These are phyloP conservation scores for Lipomyces sp. DNA, from an alignment of 805 yeast species.

Conservation along the genomic window DNA sequence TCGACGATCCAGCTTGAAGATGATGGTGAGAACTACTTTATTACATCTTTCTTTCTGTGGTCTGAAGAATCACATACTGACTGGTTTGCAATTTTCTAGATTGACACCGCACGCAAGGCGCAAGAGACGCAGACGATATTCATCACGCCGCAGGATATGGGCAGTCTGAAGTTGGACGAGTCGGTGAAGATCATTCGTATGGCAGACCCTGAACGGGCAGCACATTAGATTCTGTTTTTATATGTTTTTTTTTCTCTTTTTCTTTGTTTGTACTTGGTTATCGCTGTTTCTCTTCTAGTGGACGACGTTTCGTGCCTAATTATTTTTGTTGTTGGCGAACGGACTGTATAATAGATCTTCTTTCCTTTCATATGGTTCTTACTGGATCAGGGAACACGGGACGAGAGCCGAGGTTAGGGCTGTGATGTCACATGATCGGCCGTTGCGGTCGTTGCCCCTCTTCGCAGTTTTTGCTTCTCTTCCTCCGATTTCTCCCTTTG, in stretches of 20 bases:
- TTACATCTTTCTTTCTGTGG: background rate
- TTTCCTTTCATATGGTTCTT: no score
- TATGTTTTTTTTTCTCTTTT: background rate
- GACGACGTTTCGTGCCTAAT: no score
- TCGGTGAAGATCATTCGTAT: constrained; percentile 41
- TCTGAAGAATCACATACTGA: no score
- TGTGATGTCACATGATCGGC: no score
- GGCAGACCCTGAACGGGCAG: constrained; percentile 36
- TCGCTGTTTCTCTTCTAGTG: background rate
- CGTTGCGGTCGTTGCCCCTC: no score
- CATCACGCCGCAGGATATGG: constrained; percentile 90
- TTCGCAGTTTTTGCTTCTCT: no score
- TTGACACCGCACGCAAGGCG: constrained; percentile 60
- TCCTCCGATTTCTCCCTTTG: no score
- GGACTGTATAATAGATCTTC: no score
- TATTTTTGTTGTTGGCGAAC: no score
- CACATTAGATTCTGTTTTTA: background rate
- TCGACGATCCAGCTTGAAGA: constrained; percentile 69
- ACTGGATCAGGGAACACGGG: no score
- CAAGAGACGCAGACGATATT: constrained; percentile 80
- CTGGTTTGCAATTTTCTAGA: no score
- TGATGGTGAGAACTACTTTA: constrained; percentile 44
- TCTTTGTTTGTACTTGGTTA: background rate
- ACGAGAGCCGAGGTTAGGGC: no score
- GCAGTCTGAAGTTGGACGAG: constrained; percentile 59